Base-by-base conservation (phyloP, 495 filamentous ascomycete genomes). In the Staphylotrichum longicolle region DNA sequence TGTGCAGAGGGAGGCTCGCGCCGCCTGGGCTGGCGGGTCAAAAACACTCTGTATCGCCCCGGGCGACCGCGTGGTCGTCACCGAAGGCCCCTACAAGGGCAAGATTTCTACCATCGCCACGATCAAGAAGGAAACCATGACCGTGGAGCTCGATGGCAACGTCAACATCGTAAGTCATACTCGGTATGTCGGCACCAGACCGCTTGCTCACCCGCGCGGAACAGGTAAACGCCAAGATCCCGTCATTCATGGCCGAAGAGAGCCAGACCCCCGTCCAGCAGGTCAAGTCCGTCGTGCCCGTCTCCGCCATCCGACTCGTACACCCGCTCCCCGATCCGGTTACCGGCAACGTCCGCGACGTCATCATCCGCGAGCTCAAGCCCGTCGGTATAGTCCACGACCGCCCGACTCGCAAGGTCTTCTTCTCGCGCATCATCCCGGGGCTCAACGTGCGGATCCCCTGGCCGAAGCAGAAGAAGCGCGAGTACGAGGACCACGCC, bases 271-370 rank as follows among this genome's bases (percentile, higher is more conserved):
- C 77, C 14, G 74, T 85, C 63, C 75, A 78, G 42, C 51, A 79
- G 8, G 63, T 81, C 37, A 68, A 76, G 47, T 51, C 81, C 50
- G 78, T 82, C 8, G 68, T 96, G 15, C 78, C 88, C 58, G 77
- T 93, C 64, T 81, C 84, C 27, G 71, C 86, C 55, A 81, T 97
- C 60, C 87, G 90, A 44, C 88, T 95, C n/a, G 89, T 97, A 32
- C 82, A 88, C 71, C 84, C 89, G 8, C 76, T 94, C 58, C 73
- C 75, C 14, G 85, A 93, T 70, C 82, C 85, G 10, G 66, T 68
- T 39, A 89, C 86, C 10, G 84, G 85, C 62, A 64, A 73, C n/a
- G 77, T 78, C 44, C 79, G 82, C 54, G 90, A 96, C 73, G 84
- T 89, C 42, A 81, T 96, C 65, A 82, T 96, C 64, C 82, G 89